phyloP scores from a whole-genome alignment of 768 basidiomycete species.

The Rhodotorula kratochvilovae region DNA sequence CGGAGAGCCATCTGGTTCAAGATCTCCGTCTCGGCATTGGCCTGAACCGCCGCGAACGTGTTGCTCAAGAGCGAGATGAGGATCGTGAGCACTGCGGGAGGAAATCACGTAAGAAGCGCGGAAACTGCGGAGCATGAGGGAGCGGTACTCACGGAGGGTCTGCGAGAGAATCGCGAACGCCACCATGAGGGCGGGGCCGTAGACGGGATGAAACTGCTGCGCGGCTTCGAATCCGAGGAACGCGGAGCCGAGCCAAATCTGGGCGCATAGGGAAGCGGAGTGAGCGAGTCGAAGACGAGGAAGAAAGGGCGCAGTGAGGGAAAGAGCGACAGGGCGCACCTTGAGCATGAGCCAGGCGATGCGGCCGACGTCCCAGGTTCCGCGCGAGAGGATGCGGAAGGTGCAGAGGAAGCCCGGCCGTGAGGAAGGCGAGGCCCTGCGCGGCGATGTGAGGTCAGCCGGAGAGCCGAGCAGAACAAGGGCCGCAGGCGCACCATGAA shows the following conservation, averaged over 20 bases:
- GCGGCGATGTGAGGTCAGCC: not conserved
- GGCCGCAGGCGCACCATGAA: slow-evolving; percentile 12
- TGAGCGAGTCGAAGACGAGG: not conserved
- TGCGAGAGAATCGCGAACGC: slow-evolving; percentile 21
- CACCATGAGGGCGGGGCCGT: slow-evolving; percentile 38
- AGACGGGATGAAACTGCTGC: slow-evolving; percentile 32
- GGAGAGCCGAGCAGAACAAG: not conserved
- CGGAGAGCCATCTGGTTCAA: slow-evolving; percentile 38
- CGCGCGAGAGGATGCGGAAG: slow-evolving; percentile 18
- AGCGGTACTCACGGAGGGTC: slow-evolving; percentile 13
- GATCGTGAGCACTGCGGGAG: slow-evolving; percentile 70
- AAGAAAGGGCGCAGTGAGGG: not conserved
- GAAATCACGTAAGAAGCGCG: too few species aligned
- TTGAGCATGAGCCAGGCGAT: slow-evolving; percentile 19
- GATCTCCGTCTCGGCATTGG: slow-evolving; percentile 60
- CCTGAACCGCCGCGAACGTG: slow-evolving; percentile 87
- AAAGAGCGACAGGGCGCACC: not conserved
- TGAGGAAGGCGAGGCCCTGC: slow-evolving; percentile 16
- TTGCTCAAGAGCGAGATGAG: slow-evolving; percentile 70
- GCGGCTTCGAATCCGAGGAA: slow-evolving; percentile 41
- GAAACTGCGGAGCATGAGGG: too few species aligned
- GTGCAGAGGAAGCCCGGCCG: slow-evolving; percentile 33
- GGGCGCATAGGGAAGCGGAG: not conserved
- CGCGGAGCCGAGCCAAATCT: slow-evolving; percentile 33
- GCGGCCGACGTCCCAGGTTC: slow-evolving; percentile 1